Evolutionary conservation across 768 basidiomycete genomes (phyloP).

Genomic region (Termitomyces sp.): DNA sequence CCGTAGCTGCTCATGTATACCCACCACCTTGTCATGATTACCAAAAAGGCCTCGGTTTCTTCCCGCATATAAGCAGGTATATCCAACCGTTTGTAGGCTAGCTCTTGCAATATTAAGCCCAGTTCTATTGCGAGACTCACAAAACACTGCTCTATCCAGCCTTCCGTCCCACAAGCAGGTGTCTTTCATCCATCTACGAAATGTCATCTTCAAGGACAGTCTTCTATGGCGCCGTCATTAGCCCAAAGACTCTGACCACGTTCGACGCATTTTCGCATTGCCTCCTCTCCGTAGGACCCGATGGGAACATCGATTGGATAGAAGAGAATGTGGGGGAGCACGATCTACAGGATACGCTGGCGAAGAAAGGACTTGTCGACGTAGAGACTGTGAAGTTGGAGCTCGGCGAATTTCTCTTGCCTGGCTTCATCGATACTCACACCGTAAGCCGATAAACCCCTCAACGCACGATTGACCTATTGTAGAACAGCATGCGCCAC

Average conservation of each 20-base stretch:
- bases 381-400: constrained; percentile 38
- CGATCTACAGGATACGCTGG: constrained; percentile 44
- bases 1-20: too few species aligned
- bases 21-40: too few species aligned
- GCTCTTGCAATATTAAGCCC: too few species aligned
- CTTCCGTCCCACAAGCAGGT: too few species aligned
- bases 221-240: constrained; percentile 54
- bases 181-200: background rate
- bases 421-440: constrained; percentile 91
- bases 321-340: constrained; percentile 48
- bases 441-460: constrained; percentile 47
- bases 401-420: constrained; percentile 68
- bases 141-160: too few species aligned
- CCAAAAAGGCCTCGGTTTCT: too few species aligned
- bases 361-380: constrained; percentile 42
- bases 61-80: too few species aligned
- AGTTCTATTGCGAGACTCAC: too few species aligned
- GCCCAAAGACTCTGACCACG: constrained; percentile 36
- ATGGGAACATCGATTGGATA: constrained; percentile 64
- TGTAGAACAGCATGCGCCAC: constrained; percentile 63
- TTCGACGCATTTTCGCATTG: constrained; percentile 46
- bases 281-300: constrained; percentile 45
- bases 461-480: background rate
- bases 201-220: constrained; percentile 14
- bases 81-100: too few species aligned